Evolutionary conservation across 164 flowering plant species (phyloP), one percentile per base, ranked within the genome.

Genomic region (Paratinospora sagittata): DNA sequence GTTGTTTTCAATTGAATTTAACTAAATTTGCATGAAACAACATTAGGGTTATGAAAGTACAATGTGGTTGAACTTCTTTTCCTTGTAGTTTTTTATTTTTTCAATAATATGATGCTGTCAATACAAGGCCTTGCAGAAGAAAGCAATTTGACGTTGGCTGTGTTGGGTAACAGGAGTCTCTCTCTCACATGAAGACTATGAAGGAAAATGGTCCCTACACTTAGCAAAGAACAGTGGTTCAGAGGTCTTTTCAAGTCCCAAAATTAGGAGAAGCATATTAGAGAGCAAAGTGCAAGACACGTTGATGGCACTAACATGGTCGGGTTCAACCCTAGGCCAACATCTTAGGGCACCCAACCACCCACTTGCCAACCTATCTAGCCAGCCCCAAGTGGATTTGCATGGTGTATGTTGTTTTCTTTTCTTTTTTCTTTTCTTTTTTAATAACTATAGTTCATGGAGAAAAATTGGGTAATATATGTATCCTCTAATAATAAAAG

Each of bases 241-340:
- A 55, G 24, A 21, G 6, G 61, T 55, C 61, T 55, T 55, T 55
- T n/a, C 61, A 55, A 55, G 61, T 55, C 61, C 24, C 61, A 55
- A 55, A 55, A 55, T 55, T 55, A 9, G 61, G 17, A 55, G 24
- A n/a, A 52, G 8, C 61, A 55, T 23, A 55, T 55, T 55, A 4
- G 34, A 30, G 23, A 19, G 61, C 24, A 55, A 30, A 55, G 61
- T 55, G 61, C 61, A 55, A 17, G 61, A 55, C 61, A n/a, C 24
- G 61, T 55, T 43, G 47, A 2, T 55, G 61, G 61, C 61, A 19
- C 24, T 55, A n/a, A 55, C 10, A 55, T 55, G 61, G 61, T 55
- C n/a, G 61, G 61, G 19, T n/a, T 11, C 23, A 55, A n/a, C 24
- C 61, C 61, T n/a, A 55, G 21, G 19, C 8, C 24, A 55, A 19